Evolutionary conservation across 176 grass and related monocot species (phyloP), one percentile per base, ranked within the genome.

Genomic region (Ensete glaucum): DNA sequence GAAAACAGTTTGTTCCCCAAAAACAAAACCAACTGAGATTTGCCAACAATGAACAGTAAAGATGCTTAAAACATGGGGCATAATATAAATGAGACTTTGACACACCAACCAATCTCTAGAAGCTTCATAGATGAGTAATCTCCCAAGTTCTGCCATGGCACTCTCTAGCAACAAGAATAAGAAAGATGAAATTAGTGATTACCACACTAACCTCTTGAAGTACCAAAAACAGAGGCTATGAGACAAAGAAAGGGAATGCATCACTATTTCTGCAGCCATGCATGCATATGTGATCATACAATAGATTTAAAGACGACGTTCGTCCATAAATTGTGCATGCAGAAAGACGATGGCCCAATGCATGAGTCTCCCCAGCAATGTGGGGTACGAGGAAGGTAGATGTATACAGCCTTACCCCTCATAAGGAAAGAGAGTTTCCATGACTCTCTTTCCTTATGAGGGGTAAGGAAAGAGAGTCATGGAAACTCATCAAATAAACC

Each of bases 31-130:
- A 52, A 51, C 43, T 8, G 11, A 51, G 2, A 20, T 51, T 43
- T 17, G 13, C 6, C 9, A n/a, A 8, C 17, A 51, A n/a, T n/a
- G 12, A 20, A 50, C 1, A 9, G 67, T n/a, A 3, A 51, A 70
- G 64, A 67, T 67, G 9, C 10, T 34, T 21, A 20, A 70, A 50
- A 60, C n/a, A n/a, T 16, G 17, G 25, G 50, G 12, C 16, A 50
- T 19, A 13, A 51, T 8, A 70, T 15, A 50, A 51, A 70, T 16
- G 1, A 65, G 8, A n/a, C 20, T 82, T 1, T 20, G 48, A 85
- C 90, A 83, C 24, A 99, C 95, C 95, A 99, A 69, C 90, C 84
- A 99, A 69, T 99, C 95, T 82, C 90, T 94, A 23, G 82, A 94
- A 56, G 90, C 95, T 83, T 99, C 95, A 11, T 99, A 99, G 80